Percentiles rank a stretch among this genome's conserved stretches.
phyloP scores from a whole-genome alignment of 495 filamentous ascomycete species.

The Neurospora sp. region DNA sequence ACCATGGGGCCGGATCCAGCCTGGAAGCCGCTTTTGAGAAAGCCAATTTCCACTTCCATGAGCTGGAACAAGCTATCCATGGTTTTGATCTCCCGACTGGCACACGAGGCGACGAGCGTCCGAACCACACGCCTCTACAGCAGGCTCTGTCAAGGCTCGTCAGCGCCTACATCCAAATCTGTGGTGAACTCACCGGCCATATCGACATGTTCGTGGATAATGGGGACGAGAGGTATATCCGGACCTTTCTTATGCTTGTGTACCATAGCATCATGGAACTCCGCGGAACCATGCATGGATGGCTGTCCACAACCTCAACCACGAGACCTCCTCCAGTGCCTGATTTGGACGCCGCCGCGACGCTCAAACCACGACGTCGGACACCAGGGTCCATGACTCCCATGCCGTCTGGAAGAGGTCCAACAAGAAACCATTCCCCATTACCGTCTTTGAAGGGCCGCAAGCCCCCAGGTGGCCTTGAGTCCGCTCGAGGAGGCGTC shows the following conservation, averaged over 20 bases:
- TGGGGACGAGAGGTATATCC: constrained; percentile 63
- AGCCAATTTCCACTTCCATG: constrained; percentile 59
- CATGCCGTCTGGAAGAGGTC: not conserved
- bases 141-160: constrained; percentile 56
- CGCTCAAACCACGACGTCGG: not conserved
- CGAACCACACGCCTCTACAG: constrained; percentile 51
- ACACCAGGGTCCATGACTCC: not conserved
- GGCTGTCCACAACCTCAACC: not conserved
- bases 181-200: constrained; percentile 52
- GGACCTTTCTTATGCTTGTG: constrained; percentile 64
- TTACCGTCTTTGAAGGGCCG: not conserved
- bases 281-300: constrained; percentile 27
- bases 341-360: constrained; percentile 23
- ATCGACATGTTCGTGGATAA: constrained; percentile 58
- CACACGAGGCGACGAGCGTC: constrained; percentile 32
- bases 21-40: constrained; percentile 68
- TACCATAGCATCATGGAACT: constrained; percentile 70
- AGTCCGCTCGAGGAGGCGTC: not conserved
- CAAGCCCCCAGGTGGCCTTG: not conserved
- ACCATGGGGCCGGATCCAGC: constrained; percentile 54
- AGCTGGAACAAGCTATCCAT: constrained; percentile 61
- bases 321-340: not conserved
- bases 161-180: constrained; percentile 61
- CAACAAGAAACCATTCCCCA: not conserved
- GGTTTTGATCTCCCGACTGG: constrained; percentile 45